phyloP scores from a whole-genome alignment of 768 basidiomycete genomes.

The Trametes elegans region DNA sequence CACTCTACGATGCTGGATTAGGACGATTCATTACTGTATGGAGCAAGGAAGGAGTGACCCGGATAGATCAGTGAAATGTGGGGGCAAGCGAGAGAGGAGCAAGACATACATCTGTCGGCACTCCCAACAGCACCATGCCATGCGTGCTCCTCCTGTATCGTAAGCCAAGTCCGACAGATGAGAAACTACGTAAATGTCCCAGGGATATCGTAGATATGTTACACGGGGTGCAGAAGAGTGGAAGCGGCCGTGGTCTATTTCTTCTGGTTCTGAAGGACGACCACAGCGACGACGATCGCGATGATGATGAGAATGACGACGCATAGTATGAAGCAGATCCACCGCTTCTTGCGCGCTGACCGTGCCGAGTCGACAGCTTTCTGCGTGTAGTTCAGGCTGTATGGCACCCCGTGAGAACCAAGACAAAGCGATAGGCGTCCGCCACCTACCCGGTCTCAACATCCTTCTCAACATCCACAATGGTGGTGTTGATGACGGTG shows the following conservation, averaged over 20 bases:
- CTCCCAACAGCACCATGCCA: not conserved
- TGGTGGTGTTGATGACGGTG: conserved; percentile 76
- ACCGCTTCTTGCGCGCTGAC: conserved; percentile 90
- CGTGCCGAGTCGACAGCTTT: conserved; percentile 86
- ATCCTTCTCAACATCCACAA: conserved; percentile 74
- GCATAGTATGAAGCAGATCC: conserved; percentile 88
- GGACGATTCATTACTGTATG: conserved; percentile 9
- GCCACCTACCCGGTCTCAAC: conserved; percentile 74
- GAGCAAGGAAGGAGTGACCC: not conserved
- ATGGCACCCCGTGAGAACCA: not conserved
- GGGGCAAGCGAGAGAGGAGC: conserved; percentile 1
- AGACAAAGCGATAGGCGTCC: not conserved
- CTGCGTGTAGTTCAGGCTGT: conserved; percentile 79
- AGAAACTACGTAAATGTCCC: conserved; percentile 13
- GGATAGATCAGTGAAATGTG: conserved; percentile 15
- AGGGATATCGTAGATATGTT: conserved; percentile 11
- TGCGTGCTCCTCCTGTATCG: conserved; percentile 6
- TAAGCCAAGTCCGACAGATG: conserved; percentile 1
- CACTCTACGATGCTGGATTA: not conserved
- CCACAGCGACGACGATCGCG: conserved; percentile 58
- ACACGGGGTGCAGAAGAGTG: not conserved
- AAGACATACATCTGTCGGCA: not conserved
- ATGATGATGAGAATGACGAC: conserved; percentile 65
- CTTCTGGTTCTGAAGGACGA: conserved; percentile 46
- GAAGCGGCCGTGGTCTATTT: conserved; percentile 24